Percentiles rank a stretch among this genome's conserved stretches.
Evolutionary conservation across 306 rosid genomes (phyloP).

Genomic region (Vigna unguiculata): DNA sequence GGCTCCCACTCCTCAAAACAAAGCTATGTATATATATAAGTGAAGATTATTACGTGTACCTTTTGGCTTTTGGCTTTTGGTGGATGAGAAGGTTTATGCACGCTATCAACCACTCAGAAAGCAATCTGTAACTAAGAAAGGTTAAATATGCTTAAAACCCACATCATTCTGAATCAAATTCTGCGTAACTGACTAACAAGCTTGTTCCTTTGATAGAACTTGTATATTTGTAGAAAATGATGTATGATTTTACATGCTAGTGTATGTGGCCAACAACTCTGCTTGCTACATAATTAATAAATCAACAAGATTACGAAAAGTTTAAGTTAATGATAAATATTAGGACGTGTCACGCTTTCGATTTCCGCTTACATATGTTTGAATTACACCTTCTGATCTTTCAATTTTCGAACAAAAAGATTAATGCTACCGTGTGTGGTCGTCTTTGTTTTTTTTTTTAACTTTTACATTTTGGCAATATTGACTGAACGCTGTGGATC

Average conservation of each 20-base stretch:
- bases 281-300: not conserved
- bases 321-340: not conserved
- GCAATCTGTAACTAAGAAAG: constrained; percentile 1
- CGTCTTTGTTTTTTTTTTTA: not conserved
- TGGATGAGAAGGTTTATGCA: constrained; percentile 18
- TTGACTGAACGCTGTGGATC: not conserved
- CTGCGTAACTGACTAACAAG: not conserved
- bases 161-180: not conserved
- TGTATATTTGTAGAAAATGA: constrained; percentile 27
- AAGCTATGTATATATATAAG: not conserved
- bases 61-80: constrained; percentile 34
- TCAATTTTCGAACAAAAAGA: not conserved
- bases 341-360: not conserved
- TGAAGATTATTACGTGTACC: constrained; percentile 9
- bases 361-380: not conserved
- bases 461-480: not conserved
- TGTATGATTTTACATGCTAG: not conserved
- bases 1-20: constrained; percentile 13
- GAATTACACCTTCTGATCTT: not conserved
- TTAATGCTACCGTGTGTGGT: not conserved
- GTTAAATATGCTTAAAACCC: not conserved
- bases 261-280: constrained; percentile 7
- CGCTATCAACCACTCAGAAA: constrained; percentile 32
- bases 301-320: not conserved
- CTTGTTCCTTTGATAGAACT: not conserved